Evolutionary conservation across 768 basidiomycete species (phyloP), one percentile per base, ranked within the genome.

Genomic region (Mycena indigotica): DNA sequence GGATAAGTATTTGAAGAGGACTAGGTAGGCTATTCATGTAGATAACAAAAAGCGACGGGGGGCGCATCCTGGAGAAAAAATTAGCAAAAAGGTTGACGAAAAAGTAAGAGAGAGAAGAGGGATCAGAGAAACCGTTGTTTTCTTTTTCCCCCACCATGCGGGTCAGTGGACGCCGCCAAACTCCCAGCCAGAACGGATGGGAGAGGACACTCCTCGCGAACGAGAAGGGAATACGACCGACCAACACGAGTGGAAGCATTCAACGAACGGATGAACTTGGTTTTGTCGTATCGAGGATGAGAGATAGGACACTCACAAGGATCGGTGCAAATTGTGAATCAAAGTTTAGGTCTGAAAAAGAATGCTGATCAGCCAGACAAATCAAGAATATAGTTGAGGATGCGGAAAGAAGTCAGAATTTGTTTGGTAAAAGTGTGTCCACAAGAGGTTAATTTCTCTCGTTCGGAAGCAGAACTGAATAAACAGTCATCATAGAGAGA

Each of bases 381-480:
- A 58, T 48, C 46, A 40, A 28, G 5, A 53, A 24, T 12, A 13
- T 25, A 4, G 51, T 39, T 23, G 28, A 29, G 13, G 39, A 54
- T 35, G 49, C 24, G 44, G 26, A 65, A 55, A 65, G 57, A 69
- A 46, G 46, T 65, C 85, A 84, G 86, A 78, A 73, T 72, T 69
- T 71, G 80, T 83, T 83, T 81, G 81, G 80, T 79, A 80, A 68
- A 77, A 79, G 69, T 68, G 74, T 86, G 77, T 88, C 87, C 87
- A 87, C 87, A 82, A 88, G 82, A 87, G 85, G 80, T 81, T 82
- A 69, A 73, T 75, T 73, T 60, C 79, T 78, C 80, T 86, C 81
- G 60, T 88, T 88, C 87, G 87, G 87, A 88, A 89, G 87, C 87
- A 89, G 87, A 89, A 89, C 86, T 87, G 86, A 86, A 74, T 73